Evolutionary conservation across 2,329 filamentous ascomycete genomes (phyloP), one percentile per base, ranked within the genome.

Genomic region (Colletotrichum phormii): DNA sequence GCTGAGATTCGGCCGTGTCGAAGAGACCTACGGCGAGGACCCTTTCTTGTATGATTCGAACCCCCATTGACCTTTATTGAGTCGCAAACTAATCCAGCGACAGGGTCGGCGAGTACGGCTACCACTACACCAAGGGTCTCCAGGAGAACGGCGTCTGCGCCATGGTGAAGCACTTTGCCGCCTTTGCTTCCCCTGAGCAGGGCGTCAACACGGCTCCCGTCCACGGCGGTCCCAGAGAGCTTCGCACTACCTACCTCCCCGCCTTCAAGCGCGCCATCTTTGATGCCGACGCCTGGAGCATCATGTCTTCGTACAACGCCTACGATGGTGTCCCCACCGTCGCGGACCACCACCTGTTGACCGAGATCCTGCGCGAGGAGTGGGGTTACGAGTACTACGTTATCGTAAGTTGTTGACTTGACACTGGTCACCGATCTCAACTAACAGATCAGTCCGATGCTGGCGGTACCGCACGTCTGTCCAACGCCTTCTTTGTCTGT

Each of bases 91-190:
- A 35, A 72, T 46, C 29, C 26, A 58, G 6, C 1, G 26, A 7
- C 55, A 85, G 82, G 53, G 81, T 91, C 2, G 93, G 92, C 4
- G 92, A 94, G 78, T 87, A 93, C 69, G 90, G 89, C 1, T 91
- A 93, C 76, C 84, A 86, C 35, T 88, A 84, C 64, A 84, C 85
- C 74, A 86, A 84, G 74, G 86, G 92, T 26, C 83, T 94, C 2
- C 92, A 95, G 79, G 86, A 86, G 13, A 84, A 86, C 42, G 90
- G 91, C 55, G 92, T 94, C 5, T 90, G 89, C 29, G 89, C 93
- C 18, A 94, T 90, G 81, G 90, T 95, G 59, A 95, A 95, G 83
- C 93, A 95, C 79, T 95, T 92, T 79, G 91, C 90, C 13, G 93
- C 88, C 1, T 94, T 91, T 77, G 92, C 88, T 59, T 85, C 85